Conservation (phyloP, 495 filamentous ascomycete species). For the Clavariopsis aquatica region DNA sequence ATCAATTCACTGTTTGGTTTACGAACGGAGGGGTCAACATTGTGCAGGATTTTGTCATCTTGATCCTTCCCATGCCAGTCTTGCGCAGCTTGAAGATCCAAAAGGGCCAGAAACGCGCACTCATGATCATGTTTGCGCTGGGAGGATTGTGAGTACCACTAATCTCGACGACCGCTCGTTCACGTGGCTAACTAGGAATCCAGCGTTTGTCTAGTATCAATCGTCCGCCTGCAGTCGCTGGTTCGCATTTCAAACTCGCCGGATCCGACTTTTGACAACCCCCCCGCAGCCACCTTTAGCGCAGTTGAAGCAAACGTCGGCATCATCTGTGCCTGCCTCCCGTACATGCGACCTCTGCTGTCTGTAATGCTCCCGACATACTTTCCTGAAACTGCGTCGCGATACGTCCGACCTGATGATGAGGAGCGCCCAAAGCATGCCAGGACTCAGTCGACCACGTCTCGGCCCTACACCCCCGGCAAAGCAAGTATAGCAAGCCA, state of each 20-base stretch:
- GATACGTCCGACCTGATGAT: conserved; percentile 2
- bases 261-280: conserved; percentile 43
- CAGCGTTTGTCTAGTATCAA: conserved; percentile 42
- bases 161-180: neutral
- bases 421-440: conserved; percentile 23
- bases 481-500: neutral
- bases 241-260: conserved; percentile 39
- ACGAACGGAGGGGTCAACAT: conserved; percentile 56
- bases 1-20: conserved; percentile 52
- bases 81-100: conserved; percentile 38
- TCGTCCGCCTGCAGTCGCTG: conserved; percentile 42
- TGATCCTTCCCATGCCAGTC: conserved; percentile 43
- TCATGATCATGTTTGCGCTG: conserved; percentile 42
- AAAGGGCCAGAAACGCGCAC: conserved; percentile 33
- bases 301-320: conserved; percentile 41
- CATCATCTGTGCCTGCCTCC: conserved; percentile 43
- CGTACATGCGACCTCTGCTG: conserved; percentile 39
- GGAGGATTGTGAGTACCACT: conserved; percentile 41
- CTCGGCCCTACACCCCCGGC: neutral
- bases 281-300: conserved; percentile 37
- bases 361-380: conserved; percentile 37
- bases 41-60: conserved; percentile 52
- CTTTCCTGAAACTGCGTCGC: conserved; percentile 8
- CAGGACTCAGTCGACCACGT: neutral
- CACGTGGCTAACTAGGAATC: neutral